A percentile compares a stretch with the other conserved stretches of the same genome.
Evolutionary conservation across 371 early-diverging fungal genomes (phyloP).

Genomic region (Mycotypha africana): DNA sequence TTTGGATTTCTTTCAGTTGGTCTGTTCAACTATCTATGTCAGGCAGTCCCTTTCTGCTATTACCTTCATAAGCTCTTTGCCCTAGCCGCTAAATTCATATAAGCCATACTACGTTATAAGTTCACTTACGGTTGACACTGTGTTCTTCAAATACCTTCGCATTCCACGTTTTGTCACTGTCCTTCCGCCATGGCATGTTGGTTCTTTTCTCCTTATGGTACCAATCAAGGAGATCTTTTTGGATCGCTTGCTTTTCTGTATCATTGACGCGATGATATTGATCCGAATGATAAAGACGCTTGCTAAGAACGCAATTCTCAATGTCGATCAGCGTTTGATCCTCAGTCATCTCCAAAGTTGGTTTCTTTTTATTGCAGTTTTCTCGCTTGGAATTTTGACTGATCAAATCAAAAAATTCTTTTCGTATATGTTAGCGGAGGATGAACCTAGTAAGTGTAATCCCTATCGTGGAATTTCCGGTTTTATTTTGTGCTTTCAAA

Average conservation of each 20-base stretch:
- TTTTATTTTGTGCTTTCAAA: too few relatives aligned
- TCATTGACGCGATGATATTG: conserved; percentile 26
- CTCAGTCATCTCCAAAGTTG: too few relatives aligned
- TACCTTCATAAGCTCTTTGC: conserved; percentile 69
- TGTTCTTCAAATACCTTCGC: conserved; percentile 5
- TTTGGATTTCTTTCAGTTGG: too few relatives aligned
- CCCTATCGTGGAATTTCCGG: too few relatives aligned
- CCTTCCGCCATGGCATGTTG: conserved; percentile 69
- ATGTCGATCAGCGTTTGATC: conserved; percentile 5
- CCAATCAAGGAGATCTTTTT: conserved; percentile 53
- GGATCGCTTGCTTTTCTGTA: conserved; percentile 29
- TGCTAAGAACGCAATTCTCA: conserved; percentile 32
- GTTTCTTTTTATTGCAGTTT: too few relatives aligned
- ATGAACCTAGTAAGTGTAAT: too few relatives aligned
- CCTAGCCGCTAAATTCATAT: conserved; percentile 32
- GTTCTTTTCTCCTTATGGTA: conserved; percentile 58
- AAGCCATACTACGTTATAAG: too few relatives aligned
- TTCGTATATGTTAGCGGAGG: too few relatives aligned
- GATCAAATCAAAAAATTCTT: too few relatives aligned
- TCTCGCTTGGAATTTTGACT: too few relatives aligned
- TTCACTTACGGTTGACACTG: too few relatives aligned
- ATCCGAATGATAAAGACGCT: conserved; percentile 21
- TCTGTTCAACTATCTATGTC: too few relatives aligned
- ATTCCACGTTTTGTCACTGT: conserved; percentile 15
- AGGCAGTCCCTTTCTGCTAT: background rate